Conservation (phyloP, 1,284 basidiomycete genomes). For the Ustilago nuda region DNA sequence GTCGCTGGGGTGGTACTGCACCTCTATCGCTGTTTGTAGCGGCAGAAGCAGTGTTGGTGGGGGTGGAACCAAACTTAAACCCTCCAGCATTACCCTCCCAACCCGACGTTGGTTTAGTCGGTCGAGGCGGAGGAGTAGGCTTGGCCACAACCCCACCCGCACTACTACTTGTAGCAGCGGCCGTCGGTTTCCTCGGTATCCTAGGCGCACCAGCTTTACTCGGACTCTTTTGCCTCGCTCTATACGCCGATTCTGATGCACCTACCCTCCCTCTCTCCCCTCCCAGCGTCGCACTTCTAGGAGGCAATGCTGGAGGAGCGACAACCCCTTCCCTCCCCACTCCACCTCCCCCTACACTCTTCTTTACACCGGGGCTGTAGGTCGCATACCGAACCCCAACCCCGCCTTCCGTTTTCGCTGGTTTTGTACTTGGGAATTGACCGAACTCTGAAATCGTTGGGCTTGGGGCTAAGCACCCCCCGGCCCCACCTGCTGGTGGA, state of each 20-base stretch:
- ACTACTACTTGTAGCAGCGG: neutral
- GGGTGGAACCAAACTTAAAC: slow-evolving; percentile 29
- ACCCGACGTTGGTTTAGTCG: slow-evolving; percentile 8
- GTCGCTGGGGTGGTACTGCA: neutral
- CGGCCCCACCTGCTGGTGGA: neutral
- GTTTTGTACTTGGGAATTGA: slow-evolving; percentile 10
- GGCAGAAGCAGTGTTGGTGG: slow-evolving; percentile 2
- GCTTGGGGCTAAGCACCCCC: slow-evolving; percentile 23
- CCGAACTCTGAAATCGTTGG: slow-evolving; percentile 46
- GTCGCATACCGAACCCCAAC: slow-evolving; percentile 30
- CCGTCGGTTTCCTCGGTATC: slow-evolving; percentile 13
- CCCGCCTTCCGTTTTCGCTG: slow-evolving; percentile 7
- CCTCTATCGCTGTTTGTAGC: slow-evolving; percentile 1
- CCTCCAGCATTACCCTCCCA: slow-evolving; percentile 28
- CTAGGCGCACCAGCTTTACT: slow-evolving; percentile 9
- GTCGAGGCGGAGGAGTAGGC: slow-evolving; percentile 25
- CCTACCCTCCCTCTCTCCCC: slow-evolving; percentile 10
- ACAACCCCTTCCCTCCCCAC: neutral
- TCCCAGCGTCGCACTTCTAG: slow-evolving; percentile 37
- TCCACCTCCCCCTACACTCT: neutral
- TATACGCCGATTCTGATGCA: slow-evolving; percentile 9
- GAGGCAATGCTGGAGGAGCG: slow-evolving; percentile 38
- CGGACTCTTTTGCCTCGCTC: slow-evolving; percentile 18
- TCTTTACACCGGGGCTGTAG: slow-evolving; percentile 37
- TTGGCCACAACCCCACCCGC: neutral